Evolutionary conservation across 257 asterid species (phyloP).

Genomic region (Solanum okadae): DNA sequence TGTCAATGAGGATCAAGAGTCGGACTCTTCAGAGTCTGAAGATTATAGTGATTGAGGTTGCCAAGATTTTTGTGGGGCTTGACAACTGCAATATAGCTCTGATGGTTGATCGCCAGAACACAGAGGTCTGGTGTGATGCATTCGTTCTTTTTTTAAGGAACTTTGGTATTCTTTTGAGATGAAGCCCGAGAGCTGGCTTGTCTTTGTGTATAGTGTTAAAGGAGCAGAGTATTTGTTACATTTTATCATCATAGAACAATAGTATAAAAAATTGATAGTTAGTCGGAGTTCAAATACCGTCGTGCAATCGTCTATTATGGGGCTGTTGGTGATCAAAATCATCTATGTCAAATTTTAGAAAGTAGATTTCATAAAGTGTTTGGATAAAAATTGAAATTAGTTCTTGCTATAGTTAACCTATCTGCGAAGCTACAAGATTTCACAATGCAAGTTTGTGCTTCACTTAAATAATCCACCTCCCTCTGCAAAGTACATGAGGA

Average conservation of each 20-base stretch:
- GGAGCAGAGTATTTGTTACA: background rate
- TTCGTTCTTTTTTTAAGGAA: background rate
- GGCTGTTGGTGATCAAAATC: background rate
- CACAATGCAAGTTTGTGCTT: background rate
- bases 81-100: background rate
- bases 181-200: background rate
- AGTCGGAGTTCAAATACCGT: background rate
- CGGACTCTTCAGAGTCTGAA: constrained; percentile 50
- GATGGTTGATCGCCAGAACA: background rate
- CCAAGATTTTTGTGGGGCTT: background rate
- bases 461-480: background rate
- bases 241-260: background rate
- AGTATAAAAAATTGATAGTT: background rate
- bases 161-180: constrained; percentile 2
- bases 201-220: background rate
- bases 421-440: background rate
- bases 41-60: constrained; percentile 61
- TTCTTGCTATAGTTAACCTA: background rate
- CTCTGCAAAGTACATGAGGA: background rate
- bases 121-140: background rate
- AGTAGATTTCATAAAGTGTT: background rate
- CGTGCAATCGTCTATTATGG: background rate
- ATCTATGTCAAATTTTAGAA: background rate
- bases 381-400: background rate
- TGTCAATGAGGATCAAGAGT: constrained; percentile 26